phyloP scores from a whole-genome alignment of 1,284 basidiomycete genomes.

The Athelia sp. region DNA sequence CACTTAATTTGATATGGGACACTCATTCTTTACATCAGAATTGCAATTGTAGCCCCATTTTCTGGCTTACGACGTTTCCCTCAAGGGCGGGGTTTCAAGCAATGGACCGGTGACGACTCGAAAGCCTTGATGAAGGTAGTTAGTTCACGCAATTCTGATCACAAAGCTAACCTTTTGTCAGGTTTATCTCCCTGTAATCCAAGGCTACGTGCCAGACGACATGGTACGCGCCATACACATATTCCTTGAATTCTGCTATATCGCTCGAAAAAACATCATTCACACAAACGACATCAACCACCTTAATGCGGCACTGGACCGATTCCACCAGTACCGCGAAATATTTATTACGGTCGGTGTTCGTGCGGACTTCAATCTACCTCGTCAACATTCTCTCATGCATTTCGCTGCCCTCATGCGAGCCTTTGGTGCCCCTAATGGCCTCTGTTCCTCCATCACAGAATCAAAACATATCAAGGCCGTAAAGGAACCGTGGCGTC shows the following conservation, averaged over 20 bases:
- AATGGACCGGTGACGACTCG: constrained; percentile 17
- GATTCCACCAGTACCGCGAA: constrained; percentile 8
- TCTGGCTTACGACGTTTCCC: constrained; percentile 9
- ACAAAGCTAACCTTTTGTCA: constrained; percentile 1
- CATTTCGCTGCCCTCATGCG: constrained; percentile 4
- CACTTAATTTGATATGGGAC: neutral
- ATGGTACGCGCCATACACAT: constrained; percentile 9
- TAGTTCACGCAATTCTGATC: neutral
- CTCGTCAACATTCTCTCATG: constrained; percentile 12
- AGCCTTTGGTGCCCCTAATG: constrained; percentile 4
- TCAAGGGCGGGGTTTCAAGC: constrained; percentile 15
- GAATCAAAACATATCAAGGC: constrained; percentile 13
- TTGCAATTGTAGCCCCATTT: constrained; percentile 7
- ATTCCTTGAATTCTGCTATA: constrained; percentile 13
- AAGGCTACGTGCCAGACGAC: constrained; percentile 4
- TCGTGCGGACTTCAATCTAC: constrained; percentile 11
- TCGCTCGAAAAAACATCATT: constrained; percentile 8
- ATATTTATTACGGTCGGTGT: constrained; percentile 6
- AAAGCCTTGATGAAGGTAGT: constrained; percentile 16
- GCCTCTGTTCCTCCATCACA: constrained; percentile 11
- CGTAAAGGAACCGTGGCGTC: constrained; percentile 20
- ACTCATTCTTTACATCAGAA: constrained; percentile 6
- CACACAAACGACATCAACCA: neutral
- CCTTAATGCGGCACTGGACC: neutral
- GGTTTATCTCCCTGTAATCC: constrained; percentile 9